Base-by-base conservation (phyloP, 768 basidiomycete genomes). In the Lentinula guzmanii region DNA sequence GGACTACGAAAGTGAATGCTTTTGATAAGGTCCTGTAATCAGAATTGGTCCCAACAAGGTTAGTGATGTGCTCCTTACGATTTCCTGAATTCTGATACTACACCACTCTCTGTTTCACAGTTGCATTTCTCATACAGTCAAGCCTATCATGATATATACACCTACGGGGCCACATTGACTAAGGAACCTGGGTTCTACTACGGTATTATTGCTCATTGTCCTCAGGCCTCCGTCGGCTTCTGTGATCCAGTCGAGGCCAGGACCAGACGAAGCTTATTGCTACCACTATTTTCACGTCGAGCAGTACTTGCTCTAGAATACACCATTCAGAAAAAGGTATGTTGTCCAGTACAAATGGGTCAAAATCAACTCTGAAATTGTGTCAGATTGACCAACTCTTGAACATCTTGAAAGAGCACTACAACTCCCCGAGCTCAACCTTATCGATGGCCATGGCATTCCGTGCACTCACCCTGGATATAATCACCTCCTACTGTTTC, bases 401-500 rank as follows among this genome's bases (percentile, higher is more conserved):
- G 57, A 3, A 65, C 67, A 48, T 63, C 73, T 2, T 59, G 59
- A 33, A 48, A 45, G 51, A 50, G 21, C 5, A 15, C 58, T 31
- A 51, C 62, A 54, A 46, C 65, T 21, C 33, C 60, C 61, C 52
- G 63, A 53, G 61, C 48, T 34, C 70, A 9, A 6, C 76, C 2
- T 67, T 68, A 5, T 68, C 79, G 57, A 69, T 79, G 65, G 75
- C 73, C 67, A 66, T 74, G 37, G 79, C 77, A 4, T 80, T 77
- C 53, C 72, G 77, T 37, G 76, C 76, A 35, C 69, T 73, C 13
- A 73, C 78, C 9, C 65, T 79, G 63, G 80, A 80, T 62, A 74
- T 78, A 53, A 76, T 82, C 55, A 70, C 77, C 10, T 69, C 73
- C 5, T 77, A 79, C 63, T 75, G 74, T 64, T 80, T 80, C 56